phyloP scores from a whole-genome alignment of 2,329 filamentous ascomycete species.

The Teratosphaeria nubilosa region DNA sequence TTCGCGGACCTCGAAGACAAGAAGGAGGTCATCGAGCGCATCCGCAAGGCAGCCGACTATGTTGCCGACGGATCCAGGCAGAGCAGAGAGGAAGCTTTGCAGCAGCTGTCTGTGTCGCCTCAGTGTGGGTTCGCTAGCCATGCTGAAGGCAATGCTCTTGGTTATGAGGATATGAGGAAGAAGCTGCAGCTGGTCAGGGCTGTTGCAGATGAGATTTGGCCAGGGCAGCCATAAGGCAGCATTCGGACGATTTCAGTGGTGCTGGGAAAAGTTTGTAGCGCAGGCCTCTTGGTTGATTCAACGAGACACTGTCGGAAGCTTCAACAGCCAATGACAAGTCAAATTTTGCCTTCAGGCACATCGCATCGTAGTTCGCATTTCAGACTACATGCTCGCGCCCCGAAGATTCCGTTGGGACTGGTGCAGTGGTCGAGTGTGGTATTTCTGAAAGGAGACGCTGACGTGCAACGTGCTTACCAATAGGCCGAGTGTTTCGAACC shows the following conservation, averaged over 20 bases:
- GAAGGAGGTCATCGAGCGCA: constrained; percentile 36
- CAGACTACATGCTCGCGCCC: too few relatives aligned
- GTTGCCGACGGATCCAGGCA: constrained; percentile 56
- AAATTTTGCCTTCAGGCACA: background rate
- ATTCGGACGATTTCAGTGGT: background rate
- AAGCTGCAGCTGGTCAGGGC: constrained; percentile 61
- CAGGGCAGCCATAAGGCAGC: constrained; percentile 35
- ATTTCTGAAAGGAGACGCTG: background rate
- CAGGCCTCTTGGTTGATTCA: background rate
- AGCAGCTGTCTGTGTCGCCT: constrained; percentile 57
- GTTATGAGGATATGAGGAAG: constrained; percentile 59
- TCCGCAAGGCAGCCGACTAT: constrained; percentile 48
- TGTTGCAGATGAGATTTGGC: constrained; percentile 66
- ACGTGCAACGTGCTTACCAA: too few relatives aligned
- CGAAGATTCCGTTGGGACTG: background rate
- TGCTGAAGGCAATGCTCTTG: constrained; percentile 60
- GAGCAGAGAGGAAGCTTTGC: constrained; percentile 54
- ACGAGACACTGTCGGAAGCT: background rate
- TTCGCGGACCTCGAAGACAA: constrained; percentile 38
- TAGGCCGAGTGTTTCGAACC: too few relatives aligned
- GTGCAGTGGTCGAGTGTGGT: background rate
- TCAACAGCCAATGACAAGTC: background rate
- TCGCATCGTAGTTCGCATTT: background rate
- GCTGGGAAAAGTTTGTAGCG: background rate
- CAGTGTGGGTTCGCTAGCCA: constrained; percentile 55